phyloP scores from a whole-genome alignment of 202 grass and related monocot genomes.

The Saccharum hybrid region DNA sequence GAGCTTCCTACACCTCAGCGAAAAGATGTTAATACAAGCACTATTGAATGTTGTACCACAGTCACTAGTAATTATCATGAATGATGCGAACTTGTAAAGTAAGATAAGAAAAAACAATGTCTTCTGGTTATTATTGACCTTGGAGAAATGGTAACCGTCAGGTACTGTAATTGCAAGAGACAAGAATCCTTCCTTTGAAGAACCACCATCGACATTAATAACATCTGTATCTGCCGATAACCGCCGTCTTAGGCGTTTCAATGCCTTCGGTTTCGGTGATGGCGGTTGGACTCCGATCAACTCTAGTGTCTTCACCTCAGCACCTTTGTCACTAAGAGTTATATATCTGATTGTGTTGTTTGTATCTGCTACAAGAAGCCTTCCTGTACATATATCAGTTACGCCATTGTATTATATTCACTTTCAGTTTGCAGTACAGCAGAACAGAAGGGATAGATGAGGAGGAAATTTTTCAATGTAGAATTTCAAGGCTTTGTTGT shows the following conservation, averaged over 20 bases:
- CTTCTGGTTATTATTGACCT: slow-evolving; percentile 55
- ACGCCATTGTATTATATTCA: slow-evolving; percentile 11
- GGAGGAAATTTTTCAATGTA: background rate
- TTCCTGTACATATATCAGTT: slow-evolving; percentile 67
- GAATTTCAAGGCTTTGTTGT: background rate
- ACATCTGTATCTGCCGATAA: slow-evolving; percentile 77
- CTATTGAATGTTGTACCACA: slow-evolving; percentile 24
- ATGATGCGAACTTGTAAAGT: slow-evolving; percentile 38
- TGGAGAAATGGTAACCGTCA: slow-evolving; percentile 97
- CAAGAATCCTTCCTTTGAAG: slow-evolving; percentile 75
- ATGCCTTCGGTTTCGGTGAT: slow-evolving; percentile 64
- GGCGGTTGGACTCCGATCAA: slow-evolving; percentile 76
- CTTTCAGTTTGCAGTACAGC: slow-evolving; percentile 26
- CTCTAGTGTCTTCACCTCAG: slow-evolving; percentile 69
- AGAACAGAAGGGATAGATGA: background rate
- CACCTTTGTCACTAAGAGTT: slow-evolving; percentile 70
- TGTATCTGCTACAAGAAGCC: slow-evolving; percentile 93
- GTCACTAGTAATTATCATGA: slow-evolving; percentile 12
- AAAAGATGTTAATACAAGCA: slow-evolving; percentile 28
- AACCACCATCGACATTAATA: slow-evolving; percentile 84
- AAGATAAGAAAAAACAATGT: slow-evolving; percentile 40
- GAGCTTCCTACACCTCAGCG: slow-evolving; percentile 71
- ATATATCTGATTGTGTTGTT: slow-evolving; percentile 86
- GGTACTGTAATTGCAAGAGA: slow-evolving; percentile 80
- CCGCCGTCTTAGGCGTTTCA: slow-evolving; percentile 73